phyloP scores from a whole-genome alignment of 2,329 filamentous ascomycete species.

The Clarireedia hainanense region DNA sequence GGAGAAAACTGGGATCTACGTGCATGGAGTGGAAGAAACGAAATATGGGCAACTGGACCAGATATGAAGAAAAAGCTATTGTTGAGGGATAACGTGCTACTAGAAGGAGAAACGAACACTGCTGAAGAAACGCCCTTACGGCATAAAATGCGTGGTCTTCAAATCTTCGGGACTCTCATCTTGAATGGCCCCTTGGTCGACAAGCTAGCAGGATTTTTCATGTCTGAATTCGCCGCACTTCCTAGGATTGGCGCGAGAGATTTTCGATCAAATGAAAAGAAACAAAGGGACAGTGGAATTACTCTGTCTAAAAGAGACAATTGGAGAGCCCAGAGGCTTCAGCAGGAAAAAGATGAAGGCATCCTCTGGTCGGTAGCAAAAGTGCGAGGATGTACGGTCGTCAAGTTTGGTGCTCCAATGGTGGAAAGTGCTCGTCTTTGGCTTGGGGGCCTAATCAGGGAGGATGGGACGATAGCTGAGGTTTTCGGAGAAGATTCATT shows the following conservation, averaged over 20 bases:
- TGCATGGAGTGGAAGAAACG: slow-evolving; percentile 76
- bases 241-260: slow-evolving; percentile 78
- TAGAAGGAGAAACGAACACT: slow-evolving; percentile 48
- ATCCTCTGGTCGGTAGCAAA: slow-evolving; percentile 77
- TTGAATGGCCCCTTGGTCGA: slow-evolving; percentile 66
- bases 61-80: slow-evolving; percentile 51
- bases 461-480: slow-evolving; percentile 62
- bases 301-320: slow-evolving; percentile 36
- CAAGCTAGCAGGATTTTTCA: slow-evolving; percentile 62
- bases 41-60: slow-evolving; percentile 57
- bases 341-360: slow-evolving; percentile 49
- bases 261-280: slow-evolving; percentile 52
- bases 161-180: slow-evolving; percentile 78
- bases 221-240: slow-evolving; percentile 67
- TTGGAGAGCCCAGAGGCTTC: slow-evolving; percentile 49
- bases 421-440: slow-evolving; percentile 77
- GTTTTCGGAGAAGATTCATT: slow-evolving; percentile 75
- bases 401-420: slow-evolving; percentile 80
- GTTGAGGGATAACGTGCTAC: slow-evolving; percentile 75
- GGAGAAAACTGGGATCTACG: slow-evolving; percentile 84
- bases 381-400: slow-evolving; percentile 74
- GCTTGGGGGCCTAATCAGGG: slow-evolving; percentile 66
- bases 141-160: slow-evolving; percentile 64
- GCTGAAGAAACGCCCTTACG: slow-evolving; percentile 35
- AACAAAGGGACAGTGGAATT: slow-evolving; percentile 34